These are phyloP conservation scores for Hemileccinum rubropunctum DNA, from an alignment of 768 basidiomycete species.

Conservation along the genomic window DNA sequence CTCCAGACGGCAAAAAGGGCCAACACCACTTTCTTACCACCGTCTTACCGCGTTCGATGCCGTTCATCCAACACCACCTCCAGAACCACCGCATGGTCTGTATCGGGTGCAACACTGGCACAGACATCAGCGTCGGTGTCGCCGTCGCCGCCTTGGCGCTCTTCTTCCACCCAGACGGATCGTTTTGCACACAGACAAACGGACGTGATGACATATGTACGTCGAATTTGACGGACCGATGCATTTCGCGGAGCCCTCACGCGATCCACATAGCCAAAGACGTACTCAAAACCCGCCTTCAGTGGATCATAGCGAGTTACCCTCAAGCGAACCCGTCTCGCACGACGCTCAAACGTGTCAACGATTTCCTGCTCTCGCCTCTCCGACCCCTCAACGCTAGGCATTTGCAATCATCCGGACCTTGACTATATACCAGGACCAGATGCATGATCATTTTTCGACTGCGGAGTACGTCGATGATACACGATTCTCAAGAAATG, in stretches of 20 bases:
- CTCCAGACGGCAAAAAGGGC: constrained; percentile 50
- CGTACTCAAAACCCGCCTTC: constrained; percentile 66
- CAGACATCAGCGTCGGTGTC: constrained; percentile 63
- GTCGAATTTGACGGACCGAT: constrained; percentile 4
- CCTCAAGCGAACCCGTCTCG: constrained; percentile 83
- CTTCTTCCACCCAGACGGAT: constrained; percentile 58
- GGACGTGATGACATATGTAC: constrained; percentile 16
- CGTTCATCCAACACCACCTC: constrained; percentile 45
- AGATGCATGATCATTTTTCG: background rate
- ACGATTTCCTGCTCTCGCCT: constrained; percentile 64
- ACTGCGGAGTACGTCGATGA: background rate
- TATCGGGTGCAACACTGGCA: constrained; percentile 54
- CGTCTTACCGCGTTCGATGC: constrained; percentile 47
- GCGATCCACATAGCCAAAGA: constrained; percentile 44
- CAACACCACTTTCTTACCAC: constrained; percentile 46
- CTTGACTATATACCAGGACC: background rate
- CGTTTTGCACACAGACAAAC: constrained; percentile 11
- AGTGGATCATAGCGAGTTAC: constrained; percentile 80
- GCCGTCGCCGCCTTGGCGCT: constrained; percentile 54
- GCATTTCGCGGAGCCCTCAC: background rate
- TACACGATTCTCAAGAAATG: background rate
- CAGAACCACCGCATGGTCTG: constrained; percentile 37
- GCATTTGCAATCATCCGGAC: background rate
- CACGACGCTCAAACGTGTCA: constrained; percentile 74
- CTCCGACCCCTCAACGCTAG: background rate